Conservation (phyloP, 1,284 basidiomycete genomes). For the Calocybe gambosa region DNA sequence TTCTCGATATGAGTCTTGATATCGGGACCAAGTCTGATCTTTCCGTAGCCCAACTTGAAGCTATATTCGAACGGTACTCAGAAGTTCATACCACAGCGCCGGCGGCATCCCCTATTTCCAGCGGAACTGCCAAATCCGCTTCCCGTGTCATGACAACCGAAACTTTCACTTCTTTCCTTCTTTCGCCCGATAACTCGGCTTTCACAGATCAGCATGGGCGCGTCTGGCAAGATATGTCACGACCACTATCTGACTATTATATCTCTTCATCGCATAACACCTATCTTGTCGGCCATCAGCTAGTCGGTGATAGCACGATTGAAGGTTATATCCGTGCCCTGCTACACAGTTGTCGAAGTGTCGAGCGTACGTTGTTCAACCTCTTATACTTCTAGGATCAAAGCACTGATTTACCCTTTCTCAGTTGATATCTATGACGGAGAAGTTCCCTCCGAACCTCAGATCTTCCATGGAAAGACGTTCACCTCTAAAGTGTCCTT, state of each 20-base stretch:
- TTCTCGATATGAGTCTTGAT: conserved; percentile 2
- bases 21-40: conserved; percentile 40
- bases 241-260: conserved; percentile 83
- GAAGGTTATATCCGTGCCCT: conserved; percentile 95
- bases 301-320: conserved; percentile 87
- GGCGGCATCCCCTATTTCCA: no score
- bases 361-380: conserved; percentile 72
- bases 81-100: conserved; percentile 10
- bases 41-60: conserved; percentile 38
- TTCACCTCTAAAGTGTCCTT: conserved; percentile 83
- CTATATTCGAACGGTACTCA: conserved; percentile 54
- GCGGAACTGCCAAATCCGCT: neutral
- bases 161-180: conserved; percentile 71
- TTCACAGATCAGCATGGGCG: conserved; percentile 28
- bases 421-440: conserved; percentile 92
- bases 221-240: conserved; percentile 54
- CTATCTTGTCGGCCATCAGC: conserved; percentile 91
- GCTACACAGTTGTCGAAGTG: conserved; percentile 87
- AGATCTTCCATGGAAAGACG: conserved; percentile 88
- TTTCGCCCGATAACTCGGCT: conserved; percentile 38
- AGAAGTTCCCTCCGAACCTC: conserved; percentile 55
- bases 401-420: conserved; percentile 5
- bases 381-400: neutral
- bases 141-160: conserved; percentile 42
- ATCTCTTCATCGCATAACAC: conserved; percentile 97